Evolutionary conservation across 2,329 filamentous ascomycete genomes (phyloP), one percentile per base, ranked within the genome.

Genomic region (Calonectria hawksworthii): DNA sequence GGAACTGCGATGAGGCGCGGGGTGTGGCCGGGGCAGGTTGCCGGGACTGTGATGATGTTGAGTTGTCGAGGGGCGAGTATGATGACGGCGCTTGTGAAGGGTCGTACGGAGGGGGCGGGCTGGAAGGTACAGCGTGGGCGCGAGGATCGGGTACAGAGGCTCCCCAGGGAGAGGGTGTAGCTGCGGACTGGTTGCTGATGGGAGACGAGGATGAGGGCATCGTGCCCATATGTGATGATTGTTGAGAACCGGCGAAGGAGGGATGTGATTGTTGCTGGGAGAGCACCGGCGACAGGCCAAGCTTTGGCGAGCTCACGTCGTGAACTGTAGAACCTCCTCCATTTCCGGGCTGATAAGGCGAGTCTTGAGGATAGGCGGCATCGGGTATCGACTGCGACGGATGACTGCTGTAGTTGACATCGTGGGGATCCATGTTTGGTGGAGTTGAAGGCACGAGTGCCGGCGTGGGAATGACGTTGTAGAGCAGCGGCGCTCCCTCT

Each of bases 321-420:
- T 51, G 64, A 11, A 34, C 47, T 2, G 54, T 50, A 28, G 59
- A 38, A 18, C 41, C 41, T 54, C 61, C 52, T 44, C 74, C 74
- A n/a, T 76, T 63, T 56, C 75, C 72, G 23, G 76, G 77, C 54
- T 76, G 82, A 72, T 82, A 83, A 8, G 78, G 74, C n/a, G 82
- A 77, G 67, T 83, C 82, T 50, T 83, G 79, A 5, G 82, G 82
- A 52, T 83, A 83, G 47, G 82, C 82, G 63, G 82, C 81, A 32
- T 83, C 76, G 64, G 78, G 82, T 32, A 83, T 83, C 21, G 81
- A 80, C 32, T 82, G 74, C 28, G 82, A 83, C 11, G 82, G 82
- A 61, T 83, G 81, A 38, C 68, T 76, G 70, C 74, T 70, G 66
- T 76, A 71, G 9, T 61, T 74, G 36, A 71, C 14, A 36, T 77